Percentiles rank a stretch among this genome's conserved stretches.
Conservation (phyloP, 2,329 filamentous ascomycete genomes). For the Sphaerulina populicola region DNA sequence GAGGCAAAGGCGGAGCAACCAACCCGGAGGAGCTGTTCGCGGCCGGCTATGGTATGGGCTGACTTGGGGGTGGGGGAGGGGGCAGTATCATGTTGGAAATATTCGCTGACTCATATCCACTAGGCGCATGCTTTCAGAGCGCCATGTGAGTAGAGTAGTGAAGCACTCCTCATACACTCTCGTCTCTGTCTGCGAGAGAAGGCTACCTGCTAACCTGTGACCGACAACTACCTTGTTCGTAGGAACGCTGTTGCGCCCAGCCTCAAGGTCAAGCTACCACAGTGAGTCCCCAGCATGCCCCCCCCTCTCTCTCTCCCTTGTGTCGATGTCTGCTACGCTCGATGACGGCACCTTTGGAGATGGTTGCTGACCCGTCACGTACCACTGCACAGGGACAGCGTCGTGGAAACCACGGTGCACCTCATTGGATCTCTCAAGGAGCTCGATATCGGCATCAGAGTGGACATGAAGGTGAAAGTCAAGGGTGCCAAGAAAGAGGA, state of each 20-base stretch:
- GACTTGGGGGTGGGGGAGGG: too few relatives aligned
- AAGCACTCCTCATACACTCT: too few relatives aligned
- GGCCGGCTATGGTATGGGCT: constrained; percentile 36
- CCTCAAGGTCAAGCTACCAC: constrained; percentile 39
- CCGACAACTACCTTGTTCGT: too few relatives aligned
- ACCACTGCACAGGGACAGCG: constrained; percentile 23
- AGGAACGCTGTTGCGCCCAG: constrained; percentile 36
- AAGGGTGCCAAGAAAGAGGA: constrained; percentile 29
- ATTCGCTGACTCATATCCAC: not conserved
- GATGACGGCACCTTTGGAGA: too few relatives aligned
- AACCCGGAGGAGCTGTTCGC: constrained; percentile 42
- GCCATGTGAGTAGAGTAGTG: constrained; percentile 29
- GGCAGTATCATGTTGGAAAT: not conserved
- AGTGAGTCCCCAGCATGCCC: constrained; percentile 10
- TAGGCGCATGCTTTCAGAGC: constrained; percentile 39
- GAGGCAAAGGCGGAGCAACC: constrained; percentile 33
- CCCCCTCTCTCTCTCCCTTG: too few relatives aligned
- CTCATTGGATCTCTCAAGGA: constrained; percentile 41
- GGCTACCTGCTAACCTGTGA: too few relatives aligned
- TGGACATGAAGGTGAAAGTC: constrained; percentile 38
- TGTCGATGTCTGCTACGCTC: too few relatives aligned
- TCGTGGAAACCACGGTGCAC: constrained; percentile 39
- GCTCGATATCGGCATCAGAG: constrained; percentile 40
- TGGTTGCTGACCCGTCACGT: too few relatives aligned
- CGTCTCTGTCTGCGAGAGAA: too few relatives aligned